Evolutionary conservation across 768 basidiomycete species (phyloP).

Genomic region (Termitomyces sp.): DNA sequence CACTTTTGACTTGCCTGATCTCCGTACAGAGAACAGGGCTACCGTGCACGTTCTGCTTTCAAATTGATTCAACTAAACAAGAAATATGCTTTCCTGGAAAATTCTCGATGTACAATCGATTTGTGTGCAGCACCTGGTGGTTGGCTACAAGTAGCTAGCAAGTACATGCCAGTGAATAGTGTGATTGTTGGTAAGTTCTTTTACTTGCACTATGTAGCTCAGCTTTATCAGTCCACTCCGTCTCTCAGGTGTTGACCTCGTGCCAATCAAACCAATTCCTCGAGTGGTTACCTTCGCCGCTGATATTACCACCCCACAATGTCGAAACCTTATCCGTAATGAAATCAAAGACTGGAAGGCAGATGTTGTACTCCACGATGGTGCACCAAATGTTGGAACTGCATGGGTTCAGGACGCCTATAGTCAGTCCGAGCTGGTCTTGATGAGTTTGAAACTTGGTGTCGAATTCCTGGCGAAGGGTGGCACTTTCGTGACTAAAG

Average conservation of each 20-base stretch:
- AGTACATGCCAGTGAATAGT: conserved; percentile 92
- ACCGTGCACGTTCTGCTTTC: conserved; percentile 98
- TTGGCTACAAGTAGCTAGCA: conserved; percentile 98
- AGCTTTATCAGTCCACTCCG: neutral
- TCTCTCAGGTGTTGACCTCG: conserved; percentile 82
- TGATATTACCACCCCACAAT: conserved; percentile 91
- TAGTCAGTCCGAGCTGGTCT: conserved; percentile 91
- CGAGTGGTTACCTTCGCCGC: conserved; percentile 86
- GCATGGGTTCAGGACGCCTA: conserved; percentile 99
- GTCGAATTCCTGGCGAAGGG: conserved; percentile 92
- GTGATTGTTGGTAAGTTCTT: conserved; percentile 74
- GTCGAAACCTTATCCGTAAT: conserved; percentile 76
- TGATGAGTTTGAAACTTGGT: conserved; percentile 92
- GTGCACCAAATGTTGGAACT: conserved; percentile 98
- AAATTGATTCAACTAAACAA: conserved; percentile 98
- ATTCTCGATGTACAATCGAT: conserved; percentile 91
- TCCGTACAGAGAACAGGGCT: conserved; percentile 86
- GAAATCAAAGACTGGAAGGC: conserved; percentile 99
- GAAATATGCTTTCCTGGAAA: conserved; percentile 90
- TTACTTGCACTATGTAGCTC: neutral
- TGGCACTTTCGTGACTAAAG: conserved; percentile 95
- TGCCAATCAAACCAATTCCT: conserved; percentile 94
- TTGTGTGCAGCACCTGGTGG: conserved; percentile 98
- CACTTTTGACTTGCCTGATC: no score
- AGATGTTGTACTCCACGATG: conserved; percentile 96